Evolutionary conservation across 768 basidiomycete species (phyloP).

Genomic region (Kwoniella sp.): DNA sequence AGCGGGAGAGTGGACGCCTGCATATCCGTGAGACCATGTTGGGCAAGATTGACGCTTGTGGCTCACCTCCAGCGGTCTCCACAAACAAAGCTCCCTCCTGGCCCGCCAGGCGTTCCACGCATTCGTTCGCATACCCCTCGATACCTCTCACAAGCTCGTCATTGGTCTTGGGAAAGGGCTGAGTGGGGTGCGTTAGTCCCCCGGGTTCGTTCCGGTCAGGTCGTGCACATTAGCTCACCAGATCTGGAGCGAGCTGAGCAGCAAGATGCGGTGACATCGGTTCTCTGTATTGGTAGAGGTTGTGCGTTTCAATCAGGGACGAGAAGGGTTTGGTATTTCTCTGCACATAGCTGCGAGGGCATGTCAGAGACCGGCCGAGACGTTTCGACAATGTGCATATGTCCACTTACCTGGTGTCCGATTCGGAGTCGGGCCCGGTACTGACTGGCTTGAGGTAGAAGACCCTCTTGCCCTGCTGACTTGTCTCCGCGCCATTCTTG

Average conservation of each 20-base stretch:
- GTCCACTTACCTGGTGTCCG: constrained; percentile 68
- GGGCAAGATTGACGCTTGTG: no score
- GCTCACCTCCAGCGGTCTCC: constrained; percentile 91
- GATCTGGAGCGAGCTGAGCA: constrained; percentile 53
- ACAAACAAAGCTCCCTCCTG: constrained; percentile 62
- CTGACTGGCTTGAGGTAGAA: constrained; percentile 75
- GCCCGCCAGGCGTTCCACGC: constrained; percentile 50
- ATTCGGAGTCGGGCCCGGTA: constrained; percentile 72
- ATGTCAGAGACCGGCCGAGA: background rate
- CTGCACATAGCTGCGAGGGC: constrained; percentile 62
- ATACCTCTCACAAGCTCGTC: constrained; percentile 64
- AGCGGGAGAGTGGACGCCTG: constrained; percentile 89
- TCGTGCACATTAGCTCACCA: constrained; percentile 21
- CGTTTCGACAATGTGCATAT: background rate
- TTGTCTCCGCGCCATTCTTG: constrained; percentile 39
- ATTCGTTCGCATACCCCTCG: constrained; percentile 59
- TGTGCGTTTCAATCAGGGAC: constrained; percentile 58
- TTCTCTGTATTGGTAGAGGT: constrained; percentile 76
- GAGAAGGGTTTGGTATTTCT: constrained; percentile 48
- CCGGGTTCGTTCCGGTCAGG: no score
- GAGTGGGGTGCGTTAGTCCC: no score
- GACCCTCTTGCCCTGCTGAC: constrained; percentile 28
- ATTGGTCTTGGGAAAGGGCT: constrained; percentile 60
- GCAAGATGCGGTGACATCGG: constrained; percentile 94
- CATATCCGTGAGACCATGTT: background rate